These are phyloP conservation scores for Silene noctiflora DNA, from an alignment of 179 eudicot species.

Conservation along the genomic window DNA sequence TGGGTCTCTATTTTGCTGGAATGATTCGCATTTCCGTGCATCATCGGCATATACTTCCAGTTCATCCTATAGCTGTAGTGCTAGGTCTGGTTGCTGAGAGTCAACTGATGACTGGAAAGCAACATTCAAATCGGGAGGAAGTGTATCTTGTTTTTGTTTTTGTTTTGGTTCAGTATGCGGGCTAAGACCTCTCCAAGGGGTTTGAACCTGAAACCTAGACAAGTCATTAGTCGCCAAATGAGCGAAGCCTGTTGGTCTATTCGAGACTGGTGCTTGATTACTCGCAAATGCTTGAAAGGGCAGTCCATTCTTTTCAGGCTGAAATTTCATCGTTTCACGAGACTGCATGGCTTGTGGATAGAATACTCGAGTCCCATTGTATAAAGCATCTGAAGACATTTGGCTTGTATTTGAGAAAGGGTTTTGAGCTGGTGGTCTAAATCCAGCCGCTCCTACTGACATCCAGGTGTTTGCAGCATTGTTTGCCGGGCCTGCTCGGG, in stretches of 20 bases:
- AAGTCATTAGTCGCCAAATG: slow-evolving; percentile 51
- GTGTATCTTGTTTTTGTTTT: slow-evolving; percentile 66
- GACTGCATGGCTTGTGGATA: slow-evolving; percentile 54
- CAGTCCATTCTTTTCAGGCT: slow-evolving; percentile 41
- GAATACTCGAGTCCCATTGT: slow-evolving; percentile 40
- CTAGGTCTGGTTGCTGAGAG: slow-evolving; percentile 97
- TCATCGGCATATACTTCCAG: background rate
- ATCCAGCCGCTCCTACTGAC: slow-evolving; percentile 64
- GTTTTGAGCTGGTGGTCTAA: slow-evolving; percentile 46
- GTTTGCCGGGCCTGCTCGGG: slow-evolving; percentile 44
- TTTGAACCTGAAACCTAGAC: slow-evolving; percentile 64
- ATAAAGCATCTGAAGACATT: slow-evolving; percentile 39
- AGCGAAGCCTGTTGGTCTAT: slow-evolving; percentile 51
- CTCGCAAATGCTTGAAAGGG: slow-evolving; percentile 48
- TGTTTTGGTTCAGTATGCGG: slow-evolving; percentile 52
- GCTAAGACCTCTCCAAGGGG: slow-evolving; percentile 53
- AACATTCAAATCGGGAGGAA: slow-evolving; percentile 87
- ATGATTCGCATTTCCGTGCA: background rate
- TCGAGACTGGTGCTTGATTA: slow-evolving; percentile 48
- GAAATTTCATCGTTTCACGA: slow-evolving; percentile 39
- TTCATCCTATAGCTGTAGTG: slow-evolving; percentile 67
- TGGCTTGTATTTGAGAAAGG: slow-evolving; percentile 40
- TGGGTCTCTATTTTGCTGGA: background rate
- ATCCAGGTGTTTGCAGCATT: slow-evolving; percentile 84
- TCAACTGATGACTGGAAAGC: slow-evolving; percentile 83